Evolutionary conservation across 805 yeast genomes (phyloP).

Genomic region (Cyberlindnera xishuangbannaensis): DNA sequence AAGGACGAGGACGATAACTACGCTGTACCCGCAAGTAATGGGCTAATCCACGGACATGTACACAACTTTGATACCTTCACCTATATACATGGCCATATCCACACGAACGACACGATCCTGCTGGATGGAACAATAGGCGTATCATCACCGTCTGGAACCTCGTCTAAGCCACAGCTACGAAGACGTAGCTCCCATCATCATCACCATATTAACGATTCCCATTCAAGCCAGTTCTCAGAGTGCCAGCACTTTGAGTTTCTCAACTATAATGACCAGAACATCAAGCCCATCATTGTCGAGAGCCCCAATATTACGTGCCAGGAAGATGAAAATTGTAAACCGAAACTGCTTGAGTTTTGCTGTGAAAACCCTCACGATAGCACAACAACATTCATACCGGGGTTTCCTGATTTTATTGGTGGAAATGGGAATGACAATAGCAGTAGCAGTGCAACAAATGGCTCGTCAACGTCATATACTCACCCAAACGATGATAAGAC

Average conservation of each 20-base stretch:
- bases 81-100: conserved; percentile 66
- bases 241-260: conserved; percentile 38
- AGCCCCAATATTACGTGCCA: conserved; percentile 16
- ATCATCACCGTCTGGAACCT: neutral
- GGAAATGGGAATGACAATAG: neutral
- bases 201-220: conserved; percentile 18
- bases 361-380: conserved; percentile 31
- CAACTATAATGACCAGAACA: conserved; percentile 29
- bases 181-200: conserved; percentile 11
- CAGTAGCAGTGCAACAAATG: too few relatives aligned
- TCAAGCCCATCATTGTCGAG: conserved; percentile 14
- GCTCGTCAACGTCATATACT: neutral
- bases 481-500: conserved; percentile 12
- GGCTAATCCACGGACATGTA: conserved; percentile 63
- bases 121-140: too few relatives aligned
- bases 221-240: conserved; percentile 24
- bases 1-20: too few relatives aligned
- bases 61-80: conserved; percentile 57
- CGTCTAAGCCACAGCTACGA: neutral
- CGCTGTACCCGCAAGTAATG: conserved; percentile 22
- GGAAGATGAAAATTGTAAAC: conserved; percentile 29
- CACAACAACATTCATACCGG: conserved; percentile 3
- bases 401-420: conserved; percentile 2
- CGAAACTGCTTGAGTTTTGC: conserved; percentile 36
- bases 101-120: conserved; percentile 28